Evolutionary conservation across 1,139 yeast genomes (phyloP), one percentile per base, ranked within the genome.

Genomic region (Yamadazyma triangularis): DNA sequence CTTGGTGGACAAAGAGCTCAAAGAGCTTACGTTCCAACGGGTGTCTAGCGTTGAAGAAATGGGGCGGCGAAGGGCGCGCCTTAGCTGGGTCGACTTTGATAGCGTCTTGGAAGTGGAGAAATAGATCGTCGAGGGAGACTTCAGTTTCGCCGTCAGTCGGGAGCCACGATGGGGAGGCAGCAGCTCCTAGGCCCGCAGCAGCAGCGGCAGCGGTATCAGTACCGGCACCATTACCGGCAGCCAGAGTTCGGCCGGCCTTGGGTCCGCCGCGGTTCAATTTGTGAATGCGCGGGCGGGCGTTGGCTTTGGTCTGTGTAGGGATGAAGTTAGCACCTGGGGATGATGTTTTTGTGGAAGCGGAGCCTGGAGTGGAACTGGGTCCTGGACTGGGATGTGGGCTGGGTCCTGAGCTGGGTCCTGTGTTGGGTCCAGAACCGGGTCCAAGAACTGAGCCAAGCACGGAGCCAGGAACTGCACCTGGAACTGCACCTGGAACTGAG

Each of bases 251-350:
- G 13, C 4, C 14, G 23, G 22, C 23, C 15, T 13, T 25, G 22
- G 22, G 16, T 28, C 33, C 24, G 6, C 27, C 14, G 10, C 39
- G 39, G 28, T 41, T 45, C 16, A 63, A 47, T 36, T 60, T 60
- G 39, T 61, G 52, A 35, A 64, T 63, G 16, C 67, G 43, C 1
- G 70, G 70, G 23, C 55, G 51, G 11, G 57, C 45, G 40, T 63
- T 63, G 35, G 51, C 50, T 36, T 64, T 64, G 8, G 70, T 18
- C 20, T 7, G 20, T 18, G 20, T 7, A 18, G 20, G 20, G n/a
- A n/a, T n/a, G n/a, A n/a, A n/a, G n/a, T n/a, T n/a, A n/a, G n/a
- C n/a, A n/a, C n/a, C n/a, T n/a, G n/a, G n/a, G n/a, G n/a, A n/a
- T n/a, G n/a, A n/a, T n/a, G n/a, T n/a, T n/a, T n/a, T n/a, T n/a